These are phyloP conservation scores for Tetrapisispora nanseiensis DNA, from an alignment of 805 yeast species.

Conservation along the genomic window DNA sequence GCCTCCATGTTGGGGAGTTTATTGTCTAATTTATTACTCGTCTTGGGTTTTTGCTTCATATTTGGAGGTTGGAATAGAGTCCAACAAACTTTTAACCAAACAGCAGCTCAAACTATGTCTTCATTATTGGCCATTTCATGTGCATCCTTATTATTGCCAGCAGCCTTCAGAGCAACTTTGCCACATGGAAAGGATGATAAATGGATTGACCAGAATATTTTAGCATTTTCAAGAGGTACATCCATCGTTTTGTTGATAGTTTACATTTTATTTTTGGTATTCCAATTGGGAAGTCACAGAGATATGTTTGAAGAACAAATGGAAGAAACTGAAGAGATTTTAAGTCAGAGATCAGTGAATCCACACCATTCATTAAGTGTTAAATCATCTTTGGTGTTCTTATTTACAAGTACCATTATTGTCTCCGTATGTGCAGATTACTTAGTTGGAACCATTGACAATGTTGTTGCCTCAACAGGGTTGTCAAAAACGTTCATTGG, in stretches of 20 bases:
- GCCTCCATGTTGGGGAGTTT: slow-evolving; percentile 96
- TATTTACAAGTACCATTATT: slow-evolving; percentile 58
- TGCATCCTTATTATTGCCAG: slow-evolving; percentile 84
- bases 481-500: slow-evolving; percentile 93
- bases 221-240: slow-evolving; percentile 77
- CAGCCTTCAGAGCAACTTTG: slow-evolving; percentile 84
- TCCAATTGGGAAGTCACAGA: slow-evolving; percentile 85
- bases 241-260: slow-evolving; percentile 67
- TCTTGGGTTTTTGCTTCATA: slow-evolving; percentile 89
- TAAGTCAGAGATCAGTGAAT: slow-evolving; percentile 15
- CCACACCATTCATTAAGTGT: slow-evolving; percentile 37
- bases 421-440: slow-evolving; percentile 91
- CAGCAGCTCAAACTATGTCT: slow-evolving; percentile 97
- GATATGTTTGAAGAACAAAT: slow-evolving; percentile 54
- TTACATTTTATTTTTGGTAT: slow-evolving; percentile 68
- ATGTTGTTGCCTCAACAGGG: slow-evolving; percentile 72
- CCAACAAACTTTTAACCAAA: slow-evolving; percentile 85
- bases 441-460: slow-evolving; percentile 88
- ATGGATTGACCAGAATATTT: slow-evolving; percentile 36
- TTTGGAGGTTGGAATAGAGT: slow-evolving; percentile 84
- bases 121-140: slow-evolving; percentile 87
- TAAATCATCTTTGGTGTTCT: slow-evolving; percentile 40
- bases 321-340: slow-evolving; percentile 32
- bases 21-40: slow-evolving; percentile 76
- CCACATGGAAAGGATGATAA: slow-evolving; percentile 35